Base-by-base conservation (phyloP, 441 rosid species). In the Pelargonium australe region DNA sequence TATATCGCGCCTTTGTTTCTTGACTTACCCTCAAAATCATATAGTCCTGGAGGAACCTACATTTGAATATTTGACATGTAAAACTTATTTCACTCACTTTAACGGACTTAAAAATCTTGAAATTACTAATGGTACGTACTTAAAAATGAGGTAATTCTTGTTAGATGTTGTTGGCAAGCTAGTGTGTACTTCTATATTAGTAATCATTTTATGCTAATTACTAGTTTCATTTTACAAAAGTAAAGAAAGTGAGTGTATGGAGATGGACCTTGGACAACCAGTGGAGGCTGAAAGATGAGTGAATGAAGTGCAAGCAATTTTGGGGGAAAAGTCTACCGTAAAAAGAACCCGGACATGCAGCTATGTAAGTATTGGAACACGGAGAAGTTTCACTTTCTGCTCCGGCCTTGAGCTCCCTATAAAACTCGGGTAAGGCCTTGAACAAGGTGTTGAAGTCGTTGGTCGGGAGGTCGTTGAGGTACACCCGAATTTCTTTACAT, bases 361-460 rank as follows among this genome's bases (percentile, higher is more conserved):
- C 82, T 53, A 92, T 72, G 80, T 78, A 90, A 65, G 90, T 68
- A 23, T 23, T 23, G n/a, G 79, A 67, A 11, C n/a, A n/a, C n/a
- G n/a, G n/a, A n/a, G 87, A 78, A 41, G 7, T 63, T 11, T 64
- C 79, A 53, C 66, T 80, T 7, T 47, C 77, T 66, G 77, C 71
- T 60, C 77, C 84, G 67, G 71, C 78, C 72, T 76, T 79, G 17
- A 89, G 80, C 67, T 83, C 81, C 57, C 74, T 73, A 25, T 79
- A 80, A 70, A 90, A 87, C 67, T 87, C 97, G 1, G 98, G 92
- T 73, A 90, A 73, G 72, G 84, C 72, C 77, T 79, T 86, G 69
- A 92, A 90, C 70, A 92, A 67, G 12, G 96, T 80, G 78, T 92
- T 92, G 86, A 92, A 92, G 81, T 92, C 98, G 72, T 89, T 92